Conservation (phyloP, 441 rosid species). For the Viola pubescens region DNA sequence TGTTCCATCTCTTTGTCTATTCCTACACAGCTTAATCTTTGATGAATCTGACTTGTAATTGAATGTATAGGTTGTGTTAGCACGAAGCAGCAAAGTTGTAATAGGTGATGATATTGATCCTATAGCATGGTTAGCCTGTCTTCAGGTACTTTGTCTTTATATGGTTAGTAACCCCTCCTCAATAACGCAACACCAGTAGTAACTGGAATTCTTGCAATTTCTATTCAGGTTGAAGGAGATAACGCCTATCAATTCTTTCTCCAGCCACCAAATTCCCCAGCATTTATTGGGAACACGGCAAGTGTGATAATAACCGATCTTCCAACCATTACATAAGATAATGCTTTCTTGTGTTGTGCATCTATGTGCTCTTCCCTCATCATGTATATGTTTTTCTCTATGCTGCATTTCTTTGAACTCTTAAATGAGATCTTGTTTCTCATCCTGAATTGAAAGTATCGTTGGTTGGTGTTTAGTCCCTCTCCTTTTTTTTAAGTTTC, state of each 20-base stretch:
- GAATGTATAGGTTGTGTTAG: conserved; percentile 66
- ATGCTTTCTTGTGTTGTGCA: too few relatives aligned
- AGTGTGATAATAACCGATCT: conserved; percentile 16
- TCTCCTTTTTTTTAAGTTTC: too few relatives aligned
- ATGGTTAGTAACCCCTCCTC: not conserved
- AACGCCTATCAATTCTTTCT: conserved; percentile 86
- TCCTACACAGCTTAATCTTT: not conserved
- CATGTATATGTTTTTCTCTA: too few relatives aligned
- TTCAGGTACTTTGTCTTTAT: conserved; percentile 42
- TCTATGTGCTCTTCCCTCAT: too few relatives aligned
- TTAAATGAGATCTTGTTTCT: too few relatives aligned
- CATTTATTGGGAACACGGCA: conserved; percentile 96
- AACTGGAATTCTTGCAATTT: conserved; percentile 10
- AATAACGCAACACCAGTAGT: not conserved
- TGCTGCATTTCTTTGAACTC: not conserved
- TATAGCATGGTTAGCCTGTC: conserved; percentile 64
- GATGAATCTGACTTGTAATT: conserved; percentile 13
- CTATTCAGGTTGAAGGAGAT: conserved; percentile 60
- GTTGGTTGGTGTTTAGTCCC: too few relatives aligned
- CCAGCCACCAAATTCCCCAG: conserved; percentile 86
- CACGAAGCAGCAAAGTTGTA: conserved; percentile 68
- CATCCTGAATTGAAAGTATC: too few relatives aligned
- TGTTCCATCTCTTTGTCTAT: not conserved
- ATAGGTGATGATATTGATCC: conserved; percentile 69
- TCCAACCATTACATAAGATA: not conserved